Percentiles rank a stretch among this genome's conserved stretches.
Conservation (phyloP, 352 stramenopile genomes). For the Phytophthora constricta region DNA sequence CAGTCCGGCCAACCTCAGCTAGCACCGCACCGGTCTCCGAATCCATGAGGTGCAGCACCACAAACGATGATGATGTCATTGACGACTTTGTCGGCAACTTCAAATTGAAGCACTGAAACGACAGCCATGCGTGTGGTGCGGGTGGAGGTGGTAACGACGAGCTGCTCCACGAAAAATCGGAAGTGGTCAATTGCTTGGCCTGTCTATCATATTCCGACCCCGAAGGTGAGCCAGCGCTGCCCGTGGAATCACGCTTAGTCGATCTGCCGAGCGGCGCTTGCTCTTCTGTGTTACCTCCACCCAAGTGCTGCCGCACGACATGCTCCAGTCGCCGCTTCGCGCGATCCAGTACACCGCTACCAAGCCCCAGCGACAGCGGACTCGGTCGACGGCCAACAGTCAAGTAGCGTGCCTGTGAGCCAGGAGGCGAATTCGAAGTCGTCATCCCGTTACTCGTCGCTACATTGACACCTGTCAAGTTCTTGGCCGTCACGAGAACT, state of each 20-base stretch:
- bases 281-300: slow-evolving; percentile 27
- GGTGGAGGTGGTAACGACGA: slow-evolving; percentile 20
- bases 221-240: slow-evolving; percentile 7
- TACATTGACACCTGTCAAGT: background rate
- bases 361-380: slow-evolving; percentile 67
- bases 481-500: slow-evolving; percentile 24
- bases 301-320: slow-evolving; percentile 46
- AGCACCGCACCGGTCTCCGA: slow-evolving; percentile 43
- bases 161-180: slow-evolving; percentile 17
- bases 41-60: slow-evolving; percentile 73
- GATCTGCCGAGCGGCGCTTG: slow-evolving; percentile 3
- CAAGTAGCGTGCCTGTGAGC: slow-evolving; percentile 27
- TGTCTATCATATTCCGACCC: slow-evolving; percentile 24
- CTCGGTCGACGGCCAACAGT: slow-evolving; percentile 50
- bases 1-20: slow-evolving; percentile 75
- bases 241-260: slow-evolving; percentile 5
- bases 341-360: slow-evolving; percentile 55
- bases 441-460: slow-evolving; percentile 1
- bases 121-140: slow-evolving; percentile 66
- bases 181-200: slow-evolving; percentile 13
- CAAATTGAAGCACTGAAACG: slow-evolving; percentile 86
- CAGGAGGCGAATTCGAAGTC: slow-evolving; percentile 21
- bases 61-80: slow-evolving; percentile 55
- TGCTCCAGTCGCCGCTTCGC: slow-evolving; percentile 49
- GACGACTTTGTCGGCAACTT: slow-evolving; percentile 67